phyloP scores from a whole-genome alignment of 2,329 filamentous ascomycete species.

The Sarocladium kiliense region DNA sequence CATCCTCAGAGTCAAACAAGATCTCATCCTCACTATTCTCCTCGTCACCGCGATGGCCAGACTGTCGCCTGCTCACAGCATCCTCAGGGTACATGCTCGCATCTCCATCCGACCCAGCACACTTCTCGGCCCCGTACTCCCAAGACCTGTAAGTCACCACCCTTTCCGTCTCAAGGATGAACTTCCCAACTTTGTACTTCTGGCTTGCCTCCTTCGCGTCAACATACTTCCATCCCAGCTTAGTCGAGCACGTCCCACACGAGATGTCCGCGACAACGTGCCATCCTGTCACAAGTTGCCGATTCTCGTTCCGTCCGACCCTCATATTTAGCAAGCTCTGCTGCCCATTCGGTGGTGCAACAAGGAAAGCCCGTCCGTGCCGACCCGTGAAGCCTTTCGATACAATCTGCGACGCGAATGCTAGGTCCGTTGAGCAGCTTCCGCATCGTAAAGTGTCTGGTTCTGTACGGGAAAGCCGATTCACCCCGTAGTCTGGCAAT shows the following conservation, averaged over 20 bases:
- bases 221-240: constrained; percentile 65
- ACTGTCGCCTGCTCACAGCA: neutral
- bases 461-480: constrained; percentile 35
- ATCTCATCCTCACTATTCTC: constrained; percentile 26
- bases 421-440: constrained; percentile 55
- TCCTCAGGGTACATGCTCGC: neutral
- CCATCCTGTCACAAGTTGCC: constrained; percentile 56
- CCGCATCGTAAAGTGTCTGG: constrained; percentile 56
- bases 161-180: constrained; percentile 58
- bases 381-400: constrained; percentile 63
- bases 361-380: constrained; percentile 59
- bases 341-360: constrained; percentile 32
- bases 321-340: constrained; percentile 46
- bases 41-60: neutral
- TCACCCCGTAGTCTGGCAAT: constrained; percentile 8
- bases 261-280: constrained; percentile 61
- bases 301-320: constrained; percentile 47
- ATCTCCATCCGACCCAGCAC: constrained; percentile 4
- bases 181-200: constrained; percentile 65
- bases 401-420: constrained; percentile 55
- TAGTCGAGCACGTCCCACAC: constrained; percentile 49
- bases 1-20: constrained; percentile 58
- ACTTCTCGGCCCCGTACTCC: constrained; percentile 29
- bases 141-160: constrained; percentile 48
- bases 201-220: constrained; percentile 55